Conservation (phyloP, 306 rosid species). For the Medicago arabica region DNA sequence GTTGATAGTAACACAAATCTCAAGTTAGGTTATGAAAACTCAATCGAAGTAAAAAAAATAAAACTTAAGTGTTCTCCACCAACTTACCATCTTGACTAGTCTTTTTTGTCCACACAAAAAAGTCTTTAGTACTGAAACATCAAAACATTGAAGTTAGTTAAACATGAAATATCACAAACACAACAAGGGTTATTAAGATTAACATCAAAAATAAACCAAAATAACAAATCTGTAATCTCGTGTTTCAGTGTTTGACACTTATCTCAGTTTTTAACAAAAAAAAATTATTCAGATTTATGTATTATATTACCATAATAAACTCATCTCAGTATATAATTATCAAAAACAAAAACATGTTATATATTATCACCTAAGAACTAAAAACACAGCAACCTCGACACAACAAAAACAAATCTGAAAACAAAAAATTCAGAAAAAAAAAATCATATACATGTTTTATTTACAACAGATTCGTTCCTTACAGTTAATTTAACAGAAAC, state of each 20-base stretch:
- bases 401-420: background rate
- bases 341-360: background rate
- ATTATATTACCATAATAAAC: background rate
- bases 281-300: background rate
- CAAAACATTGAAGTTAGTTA: background rate
- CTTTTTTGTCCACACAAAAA: constrained; percentile 29
- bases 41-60: background rate
- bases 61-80: no score
- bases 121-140: constrained; percentile 30
- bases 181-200: background rate
- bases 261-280: no score
- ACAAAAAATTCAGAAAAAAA: background rate
- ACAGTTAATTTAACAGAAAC: background rate
- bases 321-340: background rate
- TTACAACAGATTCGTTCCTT: background rate
- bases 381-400: background rate
- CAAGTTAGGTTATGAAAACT: constrained; percentile 23
- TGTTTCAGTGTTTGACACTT: no score
- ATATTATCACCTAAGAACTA: background rate
- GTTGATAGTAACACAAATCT: constrained; percentile 35
- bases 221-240: no score
- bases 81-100: constrained; percentile 71
- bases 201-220: no score
- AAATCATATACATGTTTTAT: background rate
- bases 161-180: background rate